Evolutionary conservation across 2,329 filamentous ascomycete species (phyloP).

Genomic region (Neoarthrinium moseri): DNA sequence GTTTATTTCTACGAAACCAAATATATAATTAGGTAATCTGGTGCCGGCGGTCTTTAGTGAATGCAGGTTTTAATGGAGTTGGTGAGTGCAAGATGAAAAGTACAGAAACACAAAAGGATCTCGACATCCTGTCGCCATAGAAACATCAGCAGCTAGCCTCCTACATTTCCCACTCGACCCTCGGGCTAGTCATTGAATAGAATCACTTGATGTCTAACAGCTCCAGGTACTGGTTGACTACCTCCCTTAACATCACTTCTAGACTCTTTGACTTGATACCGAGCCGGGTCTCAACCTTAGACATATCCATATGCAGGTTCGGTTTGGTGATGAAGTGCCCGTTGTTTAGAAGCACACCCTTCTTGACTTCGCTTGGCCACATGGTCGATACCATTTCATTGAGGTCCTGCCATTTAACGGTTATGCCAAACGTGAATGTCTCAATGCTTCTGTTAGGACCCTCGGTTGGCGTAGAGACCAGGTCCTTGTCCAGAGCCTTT

Average conservation of each 20-base stretch:
- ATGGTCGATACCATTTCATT: conserved; percentile 6
- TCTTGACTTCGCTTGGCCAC: conserved; percentile 14
- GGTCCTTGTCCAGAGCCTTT: conserved; percentile 10
- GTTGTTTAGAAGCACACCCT: conserved; percentile 9
- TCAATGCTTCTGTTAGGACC: conserved; percentile 10
- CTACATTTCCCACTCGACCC: too few relatives aligned
- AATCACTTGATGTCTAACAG: too few relatives aligned
- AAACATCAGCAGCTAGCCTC: too few relatives aligned
- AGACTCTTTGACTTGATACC: conserved; percentile 10
- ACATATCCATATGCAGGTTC: conserved; percentile 1
- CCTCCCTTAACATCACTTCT: conserved; percentile 10
- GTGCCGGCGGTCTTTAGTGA: too few relatives aligned
- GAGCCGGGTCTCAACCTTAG: conserved; percentile 3
- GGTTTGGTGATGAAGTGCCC: conserved; percentile 13
- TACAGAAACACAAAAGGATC: too few relatives aligned
- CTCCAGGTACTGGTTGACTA: conserved; percentile 14
- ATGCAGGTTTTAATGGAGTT: too few relatives aligned
- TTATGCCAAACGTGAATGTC: conserved; percentile 5
- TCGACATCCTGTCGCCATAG: too few relatives aligned
- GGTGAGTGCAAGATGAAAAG: too few relatives aligned
- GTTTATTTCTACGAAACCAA: too few relatives aligned
- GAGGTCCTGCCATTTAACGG: conserved; percentile 11
- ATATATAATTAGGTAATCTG: too few relatives aligned
- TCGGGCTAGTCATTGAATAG: too few relatives aligned
- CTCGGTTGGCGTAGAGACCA: conserved; percentile 8